phyloP scores from a whole-genome alignment of 1,139 yeast genomes.

The Geotrichum phurueaensis region DNA sequence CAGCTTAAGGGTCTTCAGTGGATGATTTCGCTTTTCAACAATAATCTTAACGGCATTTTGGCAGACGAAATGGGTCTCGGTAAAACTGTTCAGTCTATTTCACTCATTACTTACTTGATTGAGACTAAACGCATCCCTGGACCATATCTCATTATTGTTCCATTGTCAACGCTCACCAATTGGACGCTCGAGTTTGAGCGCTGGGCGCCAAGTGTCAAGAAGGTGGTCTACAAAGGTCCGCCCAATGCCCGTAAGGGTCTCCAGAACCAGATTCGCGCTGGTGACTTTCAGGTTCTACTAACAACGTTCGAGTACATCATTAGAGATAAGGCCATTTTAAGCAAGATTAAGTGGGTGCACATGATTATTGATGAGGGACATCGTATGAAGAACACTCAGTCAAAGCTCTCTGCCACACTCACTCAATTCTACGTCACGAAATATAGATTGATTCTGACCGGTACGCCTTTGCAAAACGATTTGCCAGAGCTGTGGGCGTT shows the following conservation, averaged over 20 bases:
- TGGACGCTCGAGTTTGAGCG: conserved; percentile 96
- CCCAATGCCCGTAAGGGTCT: conserved; percentile 78
- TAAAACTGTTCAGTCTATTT: conserved; percentile 79
- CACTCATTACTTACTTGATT: conserved; percentile 65
- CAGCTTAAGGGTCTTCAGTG: conserved; percentile 92
- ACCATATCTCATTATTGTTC: conserved; percentile 81
- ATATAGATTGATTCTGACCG: conserved; percentile 85
- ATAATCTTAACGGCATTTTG: conserved; percentile 86
- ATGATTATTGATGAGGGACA: conserved; percentile 99
- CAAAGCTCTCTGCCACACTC: conserved; percentile 79
- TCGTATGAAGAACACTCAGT: conserved; percentile 90
- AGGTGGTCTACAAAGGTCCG: conserved; percentile 47
- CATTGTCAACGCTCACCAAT: conserved; percentile 87
- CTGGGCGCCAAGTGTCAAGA: conserved; percentile 63
- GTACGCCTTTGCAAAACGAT: conserved; percentile 95
- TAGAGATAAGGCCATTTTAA: conserved; percentile 75
- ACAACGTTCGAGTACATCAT: conserved; percentile 74
- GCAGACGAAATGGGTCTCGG: conserved; percentile 96
- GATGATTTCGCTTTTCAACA: conserved; percentile 95
- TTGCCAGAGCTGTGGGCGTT: conserved; percentile 97
- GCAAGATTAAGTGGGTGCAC: conserved; percentile 82
- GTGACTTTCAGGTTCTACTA: conserved; percentile 82
- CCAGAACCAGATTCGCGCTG: conserved; percentile 61
- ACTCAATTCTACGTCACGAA: conserved; percentile 76
- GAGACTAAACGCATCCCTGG: conserved; percentile 56